phyloP scores from a whole-genome alignment of 805 yeast species.

The Groenewaldozyma salmanticensis region DNA sequence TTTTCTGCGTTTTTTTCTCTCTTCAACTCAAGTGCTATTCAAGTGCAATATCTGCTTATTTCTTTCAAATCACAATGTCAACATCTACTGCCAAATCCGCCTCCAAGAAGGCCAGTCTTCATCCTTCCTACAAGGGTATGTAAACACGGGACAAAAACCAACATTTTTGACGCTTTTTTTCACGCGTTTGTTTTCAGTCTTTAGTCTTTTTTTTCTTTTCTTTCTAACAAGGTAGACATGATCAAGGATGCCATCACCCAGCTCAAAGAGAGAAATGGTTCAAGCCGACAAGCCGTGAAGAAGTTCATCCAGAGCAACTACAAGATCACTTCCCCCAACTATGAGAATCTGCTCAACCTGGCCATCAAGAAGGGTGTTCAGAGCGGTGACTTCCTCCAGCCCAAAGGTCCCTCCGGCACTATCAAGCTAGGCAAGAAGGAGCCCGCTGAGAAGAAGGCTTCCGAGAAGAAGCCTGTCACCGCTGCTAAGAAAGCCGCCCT shows the following conservation, averaged over 20 bases:
- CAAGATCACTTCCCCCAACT: slow-evolving; percentile 49
- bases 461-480: slow-evolving; percentile 14
- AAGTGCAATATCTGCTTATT: not conserved
- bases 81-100: slow-evolving; percentile 9
- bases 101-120: slow-evolving; percentile 21
- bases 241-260: slow-evolving; percentile 58
- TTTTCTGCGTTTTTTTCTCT: not conserved
- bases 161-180: slow-evolving; percentile 3
- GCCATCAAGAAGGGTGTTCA: slow-evolving; percentile 77
- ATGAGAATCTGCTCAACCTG: slow-evolving; percentile 63
- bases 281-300: slow-evolving; percentile 77
- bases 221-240: slow-evolving; percentile 37
- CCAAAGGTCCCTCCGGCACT: slow-evolving; percentile 87
- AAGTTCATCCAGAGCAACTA: slow-evolving; percentile 62
- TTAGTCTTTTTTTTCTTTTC: not conserved
- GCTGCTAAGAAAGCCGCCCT: slow-evolving; percentile 19
- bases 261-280: slow-evolving; percentile 71
- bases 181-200: not conserved
- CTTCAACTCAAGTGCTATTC: not conserved
- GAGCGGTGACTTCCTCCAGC: slow-evolving; percentile 67
- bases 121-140: slow-evolving; percentile 32
- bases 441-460: slow-evolving; percentile 29
- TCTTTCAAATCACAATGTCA: not conserved
- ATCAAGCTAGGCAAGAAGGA: slow-evolving; percentile 51
- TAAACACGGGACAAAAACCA: too few relatives aligned